Percentiles rank a stretch among this genome's conserved stretches.
Conservation (phyloP, 2,329 filamentous ascomycete genomes). For the Truncatella angustata region DNA sequence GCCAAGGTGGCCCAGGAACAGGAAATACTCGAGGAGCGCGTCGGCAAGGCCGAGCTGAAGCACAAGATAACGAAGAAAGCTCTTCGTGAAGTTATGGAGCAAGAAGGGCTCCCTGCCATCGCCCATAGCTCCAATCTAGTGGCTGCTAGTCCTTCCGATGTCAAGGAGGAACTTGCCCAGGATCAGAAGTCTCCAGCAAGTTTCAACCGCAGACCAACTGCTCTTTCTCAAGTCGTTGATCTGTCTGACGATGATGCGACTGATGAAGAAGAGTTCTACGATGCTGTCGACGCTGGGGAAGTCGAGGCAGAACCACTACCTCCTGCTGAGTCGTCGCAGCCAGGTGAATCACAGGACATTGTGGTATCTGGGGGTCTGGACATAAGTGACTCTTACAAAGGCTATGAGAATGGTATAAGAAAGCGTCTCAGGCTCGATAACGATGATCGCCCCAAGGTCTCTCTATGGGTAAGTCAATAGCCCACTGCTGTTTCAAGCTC, state of each 20-base stretch:
- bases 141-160: constrained; percentile 26
- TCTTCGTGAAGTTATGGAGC: constrained; percentile 77
- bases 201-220: constrained; percentile 58
- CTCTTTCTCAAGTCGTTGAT: constrained; percentile 68
- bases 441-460: constrained; percentile 90
- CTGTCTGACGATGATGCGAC: constrained; percentile 75
- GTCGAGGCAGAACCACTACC: constrained; percentile 76
- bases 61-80: constrained; percentile 86
- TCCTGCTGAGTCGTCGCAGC: constrained; percentile 38
- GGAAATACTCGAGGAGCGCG: constrained; percentile 81
- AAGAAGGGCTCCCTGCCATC: constrained; percentile 34
- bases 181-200: constrained; percentile 38
- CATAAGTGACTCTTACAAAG: constrained; percentile 76
- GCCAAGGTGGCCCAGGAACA: constrained; percentile 93
- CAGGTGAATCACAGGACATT: constrained; percentile 44
- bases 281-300: constrained; percentile 90
- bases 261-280: constrained; percentile 92
- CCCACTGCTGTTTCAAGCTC: neutral
- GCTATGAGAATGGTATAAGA: constrained; percentile 87
- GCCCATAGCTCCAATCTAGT: constrained; percentile 24
- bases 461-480: constrained; percentile 85
- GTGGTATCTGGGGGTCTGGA: constrained; percentile 52
- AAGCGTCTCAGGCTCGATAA: constrained; percentile 81
- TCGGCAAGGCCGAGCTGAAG: constrained; percentile 88
- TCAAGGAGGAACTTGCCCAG: constrained; percentile 31